These are phyloP conservation scores for Nematocida major DNA, from an alignment of 371 early-diverging fungal genomes.

Conservation along the genomic window DNA sequence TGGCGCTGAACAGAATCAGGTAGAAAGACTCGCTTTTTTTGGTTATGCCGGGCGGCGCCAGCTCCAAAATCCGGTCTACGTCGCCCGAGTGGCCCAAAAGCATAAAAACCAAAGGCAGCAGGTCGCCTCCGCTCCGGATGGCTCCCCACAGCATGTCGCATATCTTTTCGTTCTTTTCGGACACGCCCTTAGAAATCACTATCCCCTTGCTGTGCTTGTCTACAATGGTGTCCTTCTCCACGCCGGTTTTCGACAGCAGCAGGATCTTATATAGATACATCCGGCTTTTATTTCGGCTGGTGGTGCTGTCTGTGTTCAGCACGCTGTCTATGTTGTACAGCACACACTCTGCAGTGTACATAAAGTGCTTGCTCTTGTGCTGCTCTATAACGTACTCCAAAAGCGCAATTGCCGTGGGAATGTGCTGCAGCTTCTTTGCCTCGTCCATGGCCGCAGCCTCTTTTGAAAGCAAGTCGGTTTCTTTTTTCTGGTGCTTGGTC, in stretches of 20 bases:
- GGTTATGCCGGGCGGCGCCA: slow-evolving; percentile 30
- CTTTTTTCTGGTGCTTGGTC: slow-evolving; percentile 43
- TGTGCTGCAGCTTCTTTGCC: slow-evolving; percentile 6
- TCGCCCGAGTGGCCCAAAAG: slow-evolving; percentile 2
- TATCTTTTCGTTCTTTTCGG: slow-evolving; percentile 3
- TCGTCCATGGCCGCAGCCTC: slow-evolving; percentile 16
- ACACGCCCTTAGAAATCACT: not conserved
- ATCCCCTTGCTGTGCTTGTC: not conserved
- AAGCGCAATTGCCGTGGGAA: slow-evolving; percentile 14
- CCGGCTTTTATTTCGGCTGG: slow-evolving; percentile 13
- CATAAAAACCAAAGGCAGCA: not conserved
- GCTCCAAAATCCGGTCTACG: not conserved
- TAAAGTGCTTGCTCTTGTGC: slow-evolving; percentile 12
- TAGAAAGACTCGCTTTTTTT: slow-evolving; percentile 40
- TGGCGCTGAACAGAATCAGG: slow-evolving; percentile 22
- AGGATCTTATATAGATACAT: slow-evolving; percentile 24
- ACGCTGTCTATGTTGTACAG: slow-evolving; percentile 12
- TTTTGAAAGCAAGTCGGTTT: slow-evolving; percentile 45
- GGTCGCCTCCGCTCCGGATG: not conserved
- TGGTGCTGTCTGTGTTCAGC: not conserved
- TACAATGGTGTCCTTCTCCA: not conserved
- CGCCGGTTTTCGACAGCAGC: not conserved
- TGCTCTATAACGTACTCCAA: slow-evolving; percentile 51
- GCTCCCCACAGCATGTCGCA: slow-evolving; percentile 14
- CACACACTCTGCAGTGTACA: slow-evolving; percentile 10